Evolutionary conservation across 2,329 filamentous ascomycete genomes (phyloP).

Genomic region (Xylaria multiplex): DNA sequence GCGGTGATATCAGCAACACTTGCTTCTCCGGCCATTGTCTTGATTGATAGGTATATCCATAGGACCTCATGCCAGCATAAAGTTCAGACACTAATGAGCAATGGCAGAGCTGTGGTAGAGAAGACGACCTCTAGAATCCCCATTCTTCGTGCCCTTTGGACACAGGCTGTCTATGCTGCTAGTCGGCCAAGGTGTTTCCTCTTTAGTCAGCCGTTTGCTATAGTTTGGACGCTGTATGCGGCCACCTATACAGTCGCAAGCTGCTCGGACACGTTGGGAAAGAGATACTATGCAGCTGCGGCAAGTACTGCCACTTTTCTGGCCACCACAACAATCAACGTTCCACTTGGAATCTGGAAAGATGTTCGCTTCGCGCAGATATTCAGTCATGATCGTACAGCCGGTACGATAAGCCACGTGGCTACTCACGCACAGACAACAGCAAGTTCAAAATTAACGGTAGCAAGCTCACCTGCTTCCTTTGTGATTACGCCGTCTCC

Average conservation of each 20-base stretch:
- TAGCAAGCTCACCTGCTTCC: neutral
- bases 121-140: neutral
- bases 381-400: constrained; percentile 4
- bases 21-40: constrained; percentile 15
- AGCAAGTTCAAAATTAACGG: neutral
- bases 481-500: neutral
- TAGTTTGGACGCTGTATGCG: constrained; percentile 18
- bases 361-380: constrained; percentile 14
- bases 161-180: neutral
- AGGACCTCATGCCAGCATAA: neutral
- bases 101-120: constrained; percentile 14
- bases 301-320: constrained; percentile 6
- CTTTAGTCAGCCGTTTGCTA: constrained; percentile 7
- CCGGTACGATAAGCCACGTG: neutral
- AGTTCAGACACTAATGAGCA: neutral
- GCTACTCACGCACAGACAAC: neutral
- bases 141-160: constrained; percentile 12
- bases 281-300: constrained; percentile 6
- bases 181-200: constrained; percentile 4
- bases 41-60: constrained; percentile 18
- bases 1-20: constrained; percentile 18
- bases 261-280: constrained; percentile 5
- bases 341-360: constrained; percentile 16
- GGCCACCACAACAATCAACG: constrained; percentile 15
- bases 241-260: constrained; percentile 15